phyloP scores from a whole-genome alignment of 148 eudicot genomes.

The Euryodendron excelsum region DNA sequence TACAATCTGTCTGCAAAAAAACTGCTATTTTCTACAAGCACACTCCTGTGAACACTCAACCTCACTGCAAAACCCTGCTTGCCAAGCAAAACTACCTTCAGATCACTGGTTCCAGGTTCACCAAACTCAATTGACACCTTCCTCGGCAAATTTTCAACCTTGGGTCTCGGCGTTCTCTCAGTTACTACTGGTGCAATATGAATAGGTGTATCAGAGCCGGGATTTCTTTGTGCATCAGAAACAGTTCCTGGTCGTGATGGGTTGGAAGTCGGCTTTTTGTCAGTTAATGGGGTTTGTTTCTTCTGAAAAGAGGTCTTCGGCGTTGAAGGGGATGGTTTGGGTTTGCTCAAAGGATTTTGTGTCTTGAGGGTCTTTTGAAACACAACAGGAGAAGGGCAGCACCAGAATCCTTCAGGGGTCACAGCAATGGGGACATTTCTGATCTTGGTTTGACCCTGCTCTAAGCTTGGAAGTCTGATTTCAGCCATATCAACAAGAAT shows the following conservation, averaged over 20 bases:
- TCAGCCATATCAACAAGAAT: constrained; percentile 53
- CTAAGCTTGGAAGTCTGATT: constrained; percentile 42
- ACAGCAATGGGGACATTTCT: constrained; percentile 88
- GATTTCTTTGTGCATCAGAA: constrained; percentile 37
- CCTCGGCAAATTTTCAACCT: constrained; percentile 55
- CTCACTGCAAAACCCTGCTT: constrained; percentile 76
- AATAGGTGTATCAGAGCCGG: constrained; percentile 28
- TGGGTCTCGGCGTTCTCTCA: constrained; percentile 36
- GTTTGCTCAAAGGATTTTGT: constrained; percentile 49
- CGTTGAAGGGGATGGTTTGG: constrained; percentile 39
- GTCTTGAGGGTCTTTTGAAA: constrained; percentile 65
- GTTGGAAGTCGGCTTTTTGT: constrained; percentile 31
- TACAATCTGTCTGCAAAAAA: constrained; percentile 57
- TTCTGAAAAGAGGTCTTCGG: constrained; percentile 32
- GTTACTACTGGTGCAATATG: constrained; percentile 23
- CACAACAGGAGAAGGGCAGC: constrained; percentile 81
- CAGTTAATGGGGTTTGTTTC: constrained; percentile 39
- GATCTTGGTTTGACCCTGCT: constrained; percentile 61
- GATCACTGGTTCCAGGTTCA: constrained; percentile 73
- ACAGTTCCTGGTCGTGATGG: constrained; percentile 24
- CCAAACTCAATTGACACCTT: constrained; percentile 93
- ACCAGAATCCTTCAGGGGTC: constrained; percentile 96
- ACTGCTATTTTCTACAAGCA: constrained; percentile 50
- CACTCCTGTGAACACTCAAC: constrained; percentile 74
- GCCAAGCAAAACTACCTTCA: constrained; percentile 67